A percentile compares a stretch with the other conserved stretches of the same genome.
phyloP scores from a whole-genome alignment of 768 basidiomycete species.

The Multifurca ochricompacta region DNA sequence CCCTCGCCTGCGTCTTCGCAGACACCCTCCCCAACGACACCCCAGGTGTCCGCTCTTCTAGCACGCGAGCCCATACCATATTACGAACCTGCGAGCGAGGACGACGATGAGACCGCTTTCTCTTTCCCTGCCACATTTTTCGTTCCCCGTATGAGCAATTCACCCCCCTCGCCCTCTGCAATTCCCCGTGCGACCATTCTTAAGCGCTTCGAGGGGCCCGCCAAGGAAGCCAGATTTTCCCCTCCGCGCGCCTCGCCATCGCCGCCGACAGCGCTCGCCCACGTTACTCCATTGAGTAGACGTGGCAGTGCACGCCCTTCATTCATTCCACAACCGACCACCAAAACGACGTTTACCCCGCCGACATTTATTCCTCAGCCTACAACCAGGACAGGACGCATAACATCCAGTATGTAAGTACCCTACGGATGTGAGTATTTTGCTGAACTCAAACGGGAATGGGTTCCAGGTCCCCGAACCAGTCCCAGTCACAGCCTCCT shows the following conservation, averaged over 20 bases:
- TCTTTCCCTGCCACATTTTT: slow-evolving; percentile 14
- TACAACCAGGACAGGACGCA: slow-evolving; percentile 33
- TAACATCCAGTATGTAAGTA: slow-evolving; percentile 33
- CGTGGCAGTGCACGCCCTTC: slow-evolving; percentile 42
- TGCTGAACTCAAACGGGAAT: not conserved
- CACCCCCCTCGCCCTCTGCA: slow-evolving; percentile 37
- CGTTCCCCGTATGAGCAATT: not conserved
- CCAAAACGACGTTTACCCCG: slow-evolving; percentile 23
- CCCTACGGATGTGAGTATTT: slow-evolving; percentile 5
- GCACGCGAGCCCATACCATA: slow-evolving; percentile 11
- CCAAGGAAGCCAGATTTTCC: slow-evolving; percentile 20
- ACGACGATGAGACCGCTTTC: slow-evolving; percentile 21
- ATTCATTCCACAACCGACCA: slow-evolving; percentile 54
- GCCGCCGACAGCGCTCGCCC: slow-evolving; percentile 31
- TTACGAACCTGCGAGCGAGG: slow-evolving; percentile 21
- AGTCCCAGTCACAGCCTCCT: slow-evolving; percentile 12
- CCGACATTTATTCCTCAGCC: slow-evolving; percentile 28
- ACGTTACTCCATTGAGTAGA: slow-evolving; percentile 47
- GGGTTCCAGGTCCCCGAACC: not conserved
- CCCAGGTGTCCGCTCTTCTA: slow-evolving; percentile 10
- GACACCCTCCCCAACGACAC: slow-evolving; percentile 17
- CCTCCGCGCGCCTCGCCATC: slow-evolving; percentile 27
- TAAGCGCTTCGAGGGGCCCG: slow-evolving; percentile 29
- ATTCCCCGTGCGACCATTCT: slow-evolving; percentile 41
- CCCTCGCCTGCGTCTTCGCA: slow-evolving; percentile 22